Evolutionary conservation across 1,284 basidiomycete species (phyloP), one percentile per base, ranked within the genome.

Genomic region (Stereum hirsutum): DNA sequence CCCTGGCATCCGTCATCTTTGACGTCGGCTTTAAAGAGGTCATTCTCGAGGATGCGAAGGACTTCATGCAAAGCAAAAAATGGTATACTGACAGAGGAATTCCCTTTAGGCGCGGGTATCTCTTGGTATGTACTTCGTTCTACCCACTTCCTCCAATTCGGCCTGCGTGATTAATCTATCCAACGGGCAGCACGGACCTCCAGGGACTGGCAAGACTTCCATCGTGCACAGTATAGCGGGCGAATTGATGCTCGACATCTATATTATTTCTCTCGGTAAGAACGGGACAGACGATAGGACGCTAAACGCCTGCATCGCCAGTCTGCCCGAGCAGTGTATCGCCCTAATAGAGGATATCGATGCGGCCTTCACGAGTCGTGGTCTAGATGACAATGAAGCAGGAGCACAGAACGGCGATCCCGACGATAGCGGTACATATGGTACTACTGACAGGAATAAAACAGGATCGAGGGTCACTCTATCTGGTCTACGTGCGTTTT

Each of bases 271-370:
- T 1, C 70, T 90, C n/a, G 79, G 83, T 2, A 71, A 76, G n/a
- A 57, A 65, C 4, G 78, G 78, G 7, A 59, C 91, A 44, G 83
- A 89, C 54, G 88, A 91, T 54, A 63, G 66, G 1, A 57, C 62
- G 6, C 70, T 90, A 23, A 68, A 64, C 36, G 68, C 75, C 21
- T 64, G 88, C 28, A 76, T 88, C 45, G 69, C 73, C 7, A 67
- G 73, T 6, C 69, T 89, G 2, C 85, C 87, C 33, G 69, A 76
- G 41, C 68, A 73, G 49, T 83, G 78, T 49, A 81, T 90, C 45
- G 77, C 82, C 0, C 64, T 90, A 17, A 83, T 90, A 72, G 87
- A 90, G 59, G 87, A 87, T 54, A 81, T 88, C 45, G 84, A 88
- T 49, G 83, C 78, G 3, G 81, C 81, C 0, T 83, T 86, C 30